phyloP scores from a whole-genome alignment of 2,329 filamentous ascomycete genomes.

The Diaporthe helianthi region DNA sequence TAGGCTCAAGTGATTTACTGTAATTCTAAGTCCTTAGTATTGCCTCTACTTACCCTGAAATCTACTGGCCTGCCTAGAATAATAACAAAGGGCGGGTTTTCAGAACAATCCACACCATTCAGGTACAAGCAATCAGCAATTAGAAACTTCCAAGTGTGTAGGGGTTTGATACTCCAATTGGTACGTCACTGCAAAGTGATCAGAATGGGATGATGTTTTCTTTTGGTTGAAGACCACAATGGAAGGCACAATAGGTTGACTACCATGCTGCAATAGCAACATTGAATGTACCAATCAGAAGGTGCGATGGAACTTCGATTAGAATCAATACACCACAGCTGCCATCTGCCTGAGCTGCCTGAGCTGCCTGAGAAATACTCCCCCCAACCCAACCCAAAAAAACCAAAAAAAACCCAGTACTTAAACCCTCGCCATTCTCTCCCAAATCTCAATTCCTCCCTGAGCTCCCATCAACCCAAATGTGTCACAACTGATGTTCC shows the following conservation, averaged over 20 bases:
- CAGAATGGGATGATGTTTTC: fast-evolving
- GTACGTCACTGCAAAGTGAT: neutral
- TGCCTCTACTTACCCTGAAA: too few species aligned
- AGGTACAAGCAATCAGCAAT: too few species aligned
- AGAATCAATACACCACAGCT: neutral
- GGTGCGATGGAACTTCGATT: neutral
- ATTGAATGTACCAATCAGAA: neutral
- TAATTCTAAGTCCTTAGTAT: too few species aligned
- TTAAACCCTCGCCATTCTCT: neutral
- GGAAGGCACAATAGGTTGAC: slow-evolving; percentile 15
- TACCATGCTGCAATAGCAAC: neutral
- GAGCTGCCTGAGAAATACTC: neutral
- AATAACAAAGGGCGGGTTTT: neutral
- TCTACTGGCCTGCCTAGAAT: too few species aligned
- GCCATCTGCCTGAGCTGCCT: too few species aligned
- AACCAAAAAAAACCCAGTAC: too few species aligned
- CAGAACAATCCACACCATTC: neutral
- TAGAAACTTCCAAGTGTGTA: too few species aligned
- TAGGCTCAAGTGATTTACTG: too few species aligned
- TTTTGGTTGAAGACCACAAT: neutral
- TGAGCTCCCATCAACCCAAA: neutral
- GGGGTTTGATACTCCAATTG: too few species aligned
- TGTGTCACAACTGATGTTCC: neutral
- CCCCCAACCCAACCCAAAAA: too few species aligned
- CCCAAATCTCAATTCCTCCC: neutral